Percentiles rank a stretch among this genome's conserved stretches.
Conservation (phyloP, 1,284 basidiomycete genomes). For the Moesziomyces globuligerus region DNA sequence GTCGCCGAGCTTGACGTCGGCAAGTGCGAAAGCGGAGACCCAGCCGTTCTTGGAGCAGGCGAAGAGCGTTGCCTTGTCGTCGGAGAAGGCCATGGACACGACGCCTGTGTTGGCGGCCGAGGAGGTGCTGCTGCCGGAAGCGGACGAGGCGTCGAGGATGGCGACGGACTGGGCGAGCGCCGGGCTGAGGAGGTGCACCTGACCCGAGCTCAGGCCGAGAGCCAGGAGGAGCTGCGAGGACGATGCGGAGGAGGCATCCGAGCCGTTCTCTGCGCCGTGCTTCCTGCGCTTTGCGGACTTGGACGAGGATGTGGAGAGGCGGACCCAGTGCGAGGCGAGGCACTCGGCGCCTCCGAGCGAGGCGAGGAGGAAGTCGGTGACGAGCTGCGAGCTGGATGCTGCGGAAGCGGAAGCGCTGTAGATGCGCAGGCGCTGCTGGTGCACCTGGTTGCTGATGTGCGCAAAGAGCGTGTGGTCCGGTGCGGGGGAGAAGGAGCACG, state of each 20-base stretch:
- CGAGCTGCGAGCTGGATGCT: conserved; percentile 73
- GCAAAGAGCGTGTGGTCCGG: conserved; percentile 74
- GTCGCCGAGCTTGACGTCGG: conserved; percentile 38
- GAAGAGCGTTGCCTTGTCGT: conserved; percentile 30
- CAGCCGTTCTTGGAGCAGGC: conserved; percentile 53
- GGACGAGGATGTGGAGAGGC: conserved; percentile 19
- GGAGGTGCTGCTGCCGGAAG: conserved; percentile 47
- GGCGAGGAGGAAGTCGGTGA: conserved; percentile 69
- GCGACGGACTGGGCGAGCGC: conserved; percentile 53
- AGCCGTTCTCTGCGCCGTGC: conserved; percentile 26
- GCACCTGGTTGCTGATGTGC: conserved; percentile 76
- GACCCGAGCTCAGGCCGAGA: conserved; percentile 55
- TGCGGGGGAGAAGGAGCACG: conserved; percentile 72
- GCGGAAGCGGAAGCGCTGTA: conserved; percentile 74
- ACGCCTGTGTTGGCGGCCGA: conserved; percentile 43
- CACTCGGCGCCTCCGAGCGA: conserved; percentile 42
- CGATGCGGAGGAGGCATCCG: conserved; percentile 10
- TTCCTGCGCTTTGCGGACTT: conserved; percentile 53
- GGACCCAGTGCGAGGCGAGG: conserved; percentile 42
- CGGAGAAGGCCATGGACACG: conserved; percentile 41
- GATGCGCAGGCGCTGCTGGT: conserved; percentile 78
- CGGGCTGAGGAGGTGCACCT: conserved; percentile 57
- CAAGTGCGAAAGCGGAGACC: conserved; percentile 41
- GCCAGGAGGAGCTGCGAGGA: conserved; percentile 53
- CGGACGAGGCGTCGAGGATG: conserved; percentile 49